Evolutionary conservation across 306 rosid species (phyloP).

Genomic region (Pueraria montana): DNA sequence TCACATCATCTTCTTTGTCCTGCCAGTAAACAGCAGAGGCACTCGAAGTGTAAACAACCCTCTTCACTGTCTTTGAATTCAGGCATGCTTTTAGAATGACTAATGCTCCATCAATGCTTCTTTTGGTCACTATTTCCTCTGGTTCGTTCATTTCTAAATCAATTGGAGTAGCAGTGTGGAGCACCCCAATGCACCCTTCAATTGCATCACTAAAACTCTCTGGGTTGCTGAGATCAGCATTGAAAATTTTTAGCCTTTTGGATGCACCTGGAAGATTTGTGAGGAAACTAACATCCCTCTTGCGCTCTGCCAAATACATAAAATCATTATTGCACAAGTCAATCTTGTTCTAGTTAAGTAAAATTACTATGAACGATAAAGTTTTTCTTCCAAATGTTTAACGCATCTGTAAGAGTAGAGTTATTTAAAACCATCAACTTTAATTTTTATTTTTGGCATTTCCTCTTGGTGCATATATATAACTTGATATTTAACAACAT

Average conservation of each 20-base stretch:
- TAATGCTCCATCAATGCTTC: constrained; percentile 61
- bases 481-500: no score
- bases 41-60: constrained; percentile 72
- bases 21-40: constrained; percentile 46
- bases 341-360: no score
- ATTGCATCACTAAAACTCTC: constrained; percentile 60
- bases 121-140: constrained; percentile 54
- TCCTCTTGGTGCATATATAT: no score
- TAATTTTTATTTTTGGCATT: no score
- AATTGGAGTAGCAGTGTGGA: constrained; percentile 62
- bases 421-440: no score
- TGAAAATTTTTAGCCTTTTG: constrained; percentile 57
- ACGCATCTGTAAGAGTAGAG: no score
- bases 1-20: constrained; percentile 8
- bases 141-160: constrained; percentile 47
- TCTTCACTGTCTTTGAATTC: constrained; percentile 58
- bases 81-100: constrained; percentile 63
- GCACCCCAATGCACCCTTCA: constrained; percentile 65
- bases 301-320: not conserved
- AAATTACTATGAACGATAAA: no score
- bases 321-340: not conserved
- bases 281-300: constrained; percentile 53
- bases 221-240: constrained; percentile 64
- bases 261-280: constrained; percentile 64
- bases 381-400: no score